These are phyloP conservation scores for Turritis glabra DNA, from an alignment of 345 rosid species.

Conservation along the genomic window DNA sequence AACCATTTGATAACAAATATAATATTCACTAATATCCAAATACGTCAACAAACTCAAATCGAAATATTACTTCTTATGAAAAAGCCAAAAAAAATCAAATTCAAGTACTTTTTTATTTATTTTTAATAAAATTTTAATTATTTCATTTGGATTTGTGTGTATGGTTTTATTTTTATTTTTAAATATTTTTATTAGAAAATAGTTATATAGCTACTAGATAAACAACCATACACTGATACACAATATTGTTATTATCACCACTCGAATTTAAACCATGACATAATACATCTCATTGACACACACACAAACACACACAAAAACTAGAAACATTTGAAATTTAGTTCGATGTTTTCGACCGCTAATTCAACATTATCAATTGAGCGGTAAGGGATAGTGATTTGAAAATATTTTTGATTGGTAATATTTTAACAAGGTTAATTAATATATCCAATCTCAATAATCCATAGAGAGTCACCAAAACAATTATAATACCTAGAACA, in stretches of 20 bases:
- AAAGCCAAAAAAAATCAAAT: not conserved
- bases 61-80: not conserved
- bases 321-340: not conserved
- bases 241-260: not conserved
- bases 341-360: not conserved
- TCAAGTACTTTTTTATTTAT: not conserved
- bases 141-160: not conserved
- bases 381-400: not conserved
- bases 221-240: not conserved
- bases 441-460: not conserved
- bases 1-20: not conserved
- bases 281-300: not conserved
- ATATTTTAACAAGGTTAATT: not conserved
- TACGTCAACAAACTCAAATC: not conserved
- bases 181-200: not conserved
- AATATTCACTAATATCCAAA: not conserved
- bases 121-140: not conserved
- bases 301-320: not conserved
- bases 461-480: not conserved
- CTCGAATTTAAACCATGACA: not conserved
- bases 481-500: not conserved
- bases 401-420: not conserved
- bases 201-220: not conserved
- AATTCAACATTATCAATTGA: not conserved
- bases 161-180: not conserved